Base-by-base conservation (phyloP, 2,329 filamentous ascomycete species). In the Penicillium sp. region DNA sequence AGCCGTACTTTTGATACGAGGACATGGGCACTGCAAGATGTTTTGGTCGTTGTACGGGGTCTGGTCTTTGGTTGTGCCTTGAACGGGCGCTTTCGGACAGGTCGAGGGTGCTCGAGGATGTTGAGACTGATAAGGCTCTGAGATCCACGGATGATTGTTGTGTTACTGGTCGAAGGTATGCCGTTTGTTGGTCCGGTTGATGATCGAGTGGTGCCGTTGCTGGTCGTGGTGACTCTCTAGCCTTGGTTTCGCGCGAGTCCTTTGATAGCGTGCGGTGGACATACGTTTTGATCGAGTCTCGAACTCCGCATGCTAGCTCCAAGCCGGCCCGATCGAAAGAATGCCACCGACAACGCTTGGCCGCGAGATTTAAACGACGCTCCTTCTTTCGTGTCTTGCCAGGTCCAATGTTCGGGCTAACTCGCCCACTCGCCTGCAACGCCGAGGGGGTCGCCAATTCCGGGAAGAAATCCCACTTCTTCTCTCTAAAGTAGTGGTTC, bases 401-500 rank as follows among this genome's bases (percentile, higher is more conserved):
- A 24, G 13, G 35, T 3, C 28, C 46, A 3, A 46, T 13, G 6
- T 32, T 49, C 13, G 53, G 49, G 49, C 44, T 59, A 37, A 15
- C 44, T 33, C 42, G 54, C 12, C 38, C 54, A 23, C 13, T 50
- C 25, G 49, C 40, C 20, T 56, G 60, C 4, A 61, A 7, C n/a
- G 59, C 52, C 3, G 64, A 62, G 3, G 66, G 65, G 0, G 63
- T 62, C 0, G 66, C 69, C 28, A 72, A 43, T 49, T 72, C 69
- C 1, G 69, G 69, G 49, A 72, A 72, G 53, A 70, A 69, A 52
- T 71, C 67, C 67, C 66, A 72, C 51, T 70, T 71, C 56, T 72
- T 72, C 40, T 72, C 68, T 6, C 68, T 62, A 40, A 71, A 71
- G 40, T 71, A 71, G 52, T 68, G 67, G 47, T 65, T 67, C 4